Conservation (phyloP, 257 asterid species). For the Solanum etuberosum region DNA sequence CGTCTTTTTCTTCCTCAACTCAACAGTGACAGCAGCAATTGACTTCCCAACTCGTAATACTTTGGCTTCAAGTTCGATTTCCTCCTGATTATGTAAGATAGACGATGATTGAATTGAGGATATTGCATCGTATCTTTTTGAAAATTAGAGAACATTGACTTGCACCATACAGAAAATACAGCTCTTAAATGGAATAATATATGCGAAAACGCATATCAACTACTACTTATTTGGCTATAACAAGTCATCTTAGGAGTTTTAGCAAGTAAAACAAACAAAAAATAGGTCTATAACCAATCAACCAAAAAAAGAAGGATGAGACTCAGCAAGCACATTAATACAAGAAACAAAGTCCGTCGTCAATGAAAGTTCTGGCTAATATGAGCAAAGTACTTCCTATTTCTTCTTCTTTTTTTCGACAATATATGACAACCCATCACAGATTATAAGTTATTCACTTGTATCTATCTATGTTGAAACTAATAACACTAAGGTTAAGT, state of each 20-base stretch:
- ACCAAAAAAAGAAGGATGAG: not conserved
- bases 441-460: not conserved
- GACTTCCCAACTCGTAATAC: conserved; percentile 57
- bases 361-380: not conserved
- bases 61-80: conserved; percentile 51
- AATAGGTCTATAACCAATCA: not conserved
- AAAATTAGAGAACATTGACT: not conserved
- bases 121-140: not conserved
- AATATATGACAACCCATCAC: not conserved
- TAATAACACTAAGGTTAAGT: not conserved
- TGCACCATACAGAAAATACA: not conserved
- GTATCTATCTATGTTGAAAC: not conserved
- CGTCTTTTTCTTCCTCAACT: conserved; percentile 39
- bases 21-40: conserved; percentile 50
- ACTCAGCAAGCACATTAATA: not conserved
- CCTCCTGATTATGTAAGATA: conserved; percentile 36
- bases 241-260: not conserved
- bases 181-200: not conserved
- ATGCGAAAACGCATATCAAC: not conserved
- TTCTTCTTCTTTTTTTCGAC: not conserved
- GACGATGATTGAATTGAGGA: not conserved
- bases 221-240: not conserved
- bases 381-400: not conserved
- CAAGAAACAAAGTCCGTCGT: not conserved
- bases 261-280: not conserved